These are phyloP conservation scores for Paraphaeosphaeria minitans DNA, from an alignment of 2,329 filamentous ascomycete genomes.

Conservation along the genomic window DNA sequence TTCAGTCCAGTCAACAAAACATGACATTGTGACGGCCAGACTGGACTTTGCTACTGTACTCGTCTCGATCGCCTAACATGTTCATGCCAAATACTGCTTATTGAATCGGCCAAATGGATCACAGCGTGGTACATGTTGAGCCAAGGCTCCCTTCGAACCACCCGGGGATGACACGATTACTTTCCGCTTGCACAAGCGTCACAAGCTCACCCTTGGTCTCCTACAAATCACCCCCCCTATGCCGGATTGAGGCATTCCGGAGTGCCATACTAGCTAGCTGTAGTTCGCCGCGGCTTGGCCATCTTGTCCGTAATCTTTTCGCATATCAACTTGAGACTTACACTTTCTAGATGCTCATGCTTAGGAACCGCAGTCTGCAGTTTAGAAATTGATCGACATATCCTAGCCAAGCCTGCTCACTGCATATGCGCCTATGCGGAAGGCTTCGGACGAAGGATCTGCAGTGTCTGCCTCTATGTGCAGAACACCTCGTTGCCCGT, in stretches of 20 bases:
- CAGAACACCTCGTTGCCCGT: background rate
- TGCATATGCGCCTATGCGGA: slow-evolving; percentile 22
- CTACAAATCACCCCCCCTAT: background rate
- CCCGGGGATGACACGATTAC: slow-evolving; percentile 7
- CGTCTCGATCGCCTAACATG: background rate
- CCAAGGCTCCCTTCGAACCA: slow-evolving; percentile 16
- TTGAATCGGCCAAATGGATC: slow-evolving; percentile 1
- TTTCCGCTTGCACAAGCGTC: slow-evolving; percentile 14
- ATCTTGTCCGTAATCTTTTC: slow-evolving; percentile 15
- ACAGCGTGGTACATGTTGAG: slow-evolving; percentile 10
- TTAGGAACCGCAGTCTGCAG: slow-evolving; percentile 8
- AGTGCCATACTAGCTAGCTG: background rate
- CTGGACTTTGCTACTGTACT: too few relatives aligned
- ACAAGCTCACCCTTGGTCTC: slow-evolving; percentile 18
- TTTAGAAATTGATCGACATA: slow-evolving; percentile 15
- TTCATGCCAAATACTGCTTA: background rate
- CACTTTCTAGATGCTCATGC: slow-evolving; percentile 1
- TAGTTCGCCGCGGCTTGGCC: slow-evolving; percentile 16
- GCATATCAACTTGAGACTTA: background rate
- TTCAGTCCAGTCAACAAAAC: too few relatives aligned
- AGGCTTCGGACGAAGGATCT: slow-evolving; percentile 7
- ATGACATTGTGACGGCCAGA: too few relatives aligned
- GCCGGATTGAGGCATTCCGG: background rate
- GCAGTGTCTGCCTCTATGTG: slow-evolving; percentile 1
- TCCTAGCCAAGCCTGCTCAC: background rate